Evolutionary conservation across 1,284 basidiomycete genomes (phyloP).

Genomic region (Trametes hirsuta): DNA sequence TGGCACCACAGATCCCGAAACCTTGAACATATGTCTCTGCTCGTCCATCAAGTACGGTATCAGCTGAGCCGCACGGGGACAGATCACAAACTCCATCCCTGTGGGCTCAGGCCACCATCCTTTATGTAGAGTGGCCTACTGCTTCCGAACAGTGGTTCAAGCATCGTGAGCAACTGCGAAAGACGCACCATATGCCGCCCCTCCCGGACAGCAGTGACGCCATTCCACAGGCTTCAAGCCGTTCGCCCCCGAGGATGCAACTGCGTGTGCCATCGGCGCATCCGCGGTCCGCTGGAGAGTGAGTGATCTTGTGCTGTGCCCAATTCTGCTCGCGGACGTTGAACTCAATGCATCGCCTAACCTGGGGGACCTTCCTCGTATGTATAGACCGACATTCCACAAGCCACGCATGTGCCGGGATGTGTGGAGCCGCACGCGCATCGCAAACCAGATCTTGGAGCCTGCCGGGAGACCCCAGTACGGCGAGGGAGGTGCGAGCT

Average conservation of each 20-base stretch:
- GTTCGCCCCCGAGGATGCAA: not conserved
- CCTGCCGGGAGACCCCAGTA: not conserved
- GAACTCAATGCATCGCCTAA: not conserved
- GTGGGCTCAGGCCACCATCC: not conserved
- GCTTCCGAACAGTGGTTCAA: not conserved
- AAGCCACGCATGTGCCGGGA: not conserved
- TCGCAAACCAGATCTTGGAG: slow-evolving; percentile 3
- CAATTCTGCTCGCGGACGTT: not conserved
- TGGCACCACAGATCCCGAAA: not conserved
- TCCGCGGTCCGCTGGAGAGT: not conserved
- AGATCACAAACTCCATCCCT: no score
- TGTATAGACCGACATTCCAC: slow-evolving; percentile 4
- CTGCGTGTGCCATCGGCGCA: not conserved
- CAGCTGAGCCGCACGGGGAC: not conserved
- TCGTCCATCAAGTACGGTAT: not conserved
- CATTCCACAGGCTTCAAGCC: not conserved
- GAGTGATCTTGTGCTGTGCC: not conserved
- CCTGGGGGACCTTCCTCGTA: not conserved
- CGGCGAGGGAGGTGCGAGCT: not conserved
- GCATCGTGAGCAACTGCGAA: not conserved
- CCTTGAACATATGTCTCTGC: not conserved
- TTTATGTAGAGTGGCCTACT: not conserved
- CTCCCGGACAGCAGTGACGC: not conserved
- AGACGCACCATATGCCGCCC: not conserved
- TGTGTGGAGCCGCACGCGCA: not conserved